Base-by-base conservation (phyloP, 2,329 filamentous ascomycete species). In the Penicillium sp. region DNA sequence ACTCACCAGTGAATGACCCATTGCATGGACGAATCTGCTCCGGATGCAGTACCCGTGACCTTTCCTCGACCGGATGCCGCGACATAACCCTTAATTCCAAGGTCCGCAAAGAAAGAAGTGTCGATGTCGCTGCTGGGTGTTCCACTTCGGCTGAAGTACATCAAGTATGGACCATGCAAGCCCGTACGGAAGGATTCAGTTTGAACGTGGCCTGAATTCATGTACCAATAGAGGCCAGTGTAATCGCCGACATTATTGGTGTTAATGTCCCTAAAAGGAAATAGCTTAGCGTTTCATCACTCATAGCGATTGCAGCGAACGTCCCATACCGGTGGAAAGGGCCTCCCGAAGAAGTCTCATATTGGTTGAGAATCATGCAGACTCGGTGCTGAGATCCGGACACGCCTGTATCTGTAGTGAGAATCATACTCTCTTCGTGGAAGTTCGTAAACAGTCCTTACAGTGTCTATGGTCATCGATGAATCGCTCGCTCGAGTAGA, bases 401-500 rank as follows among this genome's bases (percentile, higher is more conserved):
- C 8, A 65, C 47, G 41, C 70, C 58, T 67, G 48, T 18, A 18
- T 18, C n/a, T 5, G 3, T 33, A 32, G 41, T 58, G 28, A 56
- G 36, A 9, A 32, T 12, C 7, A 8, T 11, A 5, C 7, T 32
- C 7, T 32, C 11, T 5, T 4, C 29, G 5, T 32, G 7, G 4
- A 8, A 32, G 7, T 5, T 3, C 11, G 4, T 32, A 4, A 32
- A 5, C 29, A 11, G 24, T 18, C 25, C 57, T 46, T 48, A 64
- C 83, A 86, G 61, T 84, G 82, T 26, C 78, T 74, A 39, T 79
- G 71, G 56, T 84, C 82, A 61, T 86, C 83, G 60, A 86, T 85
- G 66, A 84, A 86, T n/a, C 82, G 76, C 52, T 83, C 73, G 49
- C 79, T 82, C 2, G 80, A 84, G 69, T 83, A 86, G 71, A 86